Evolutionary conservation across 106 monocot species (phyloP).

Genomic region (Apostasia shenzhenica): DNA sequence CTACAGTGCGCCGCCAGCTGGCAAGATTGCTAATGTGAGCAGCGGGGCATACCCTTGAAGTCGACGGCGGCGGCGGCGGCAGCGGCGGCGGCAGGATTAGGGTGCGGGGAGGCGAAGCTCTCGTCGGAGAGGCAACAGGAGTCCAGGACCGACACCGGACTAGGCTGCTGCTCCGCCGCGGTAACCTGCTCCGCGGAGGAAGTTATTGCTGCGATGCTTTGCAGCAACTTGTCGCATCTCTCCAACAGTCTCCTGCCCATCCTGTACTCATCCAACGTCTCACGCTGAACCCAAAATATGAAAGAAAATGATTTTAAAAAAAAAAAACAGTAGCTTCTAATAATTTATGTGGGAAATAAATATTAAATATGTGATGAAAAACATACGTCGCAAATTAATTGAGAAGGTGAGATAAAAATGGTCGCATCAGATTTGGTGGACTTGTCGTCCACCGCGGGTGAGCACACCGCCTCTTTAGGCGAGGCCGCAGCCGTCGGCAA

Average conservation of each 20-base stretch:
- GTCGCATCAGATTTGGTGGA: constrained; percentile 35
- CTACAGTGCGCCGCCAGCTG: neutral
- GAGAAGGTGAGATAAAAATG: constrained; percentile 36
- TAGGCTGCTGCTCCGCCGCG: constrained; percentile 67
- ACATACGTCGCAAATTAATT: constrained; percentile 54
- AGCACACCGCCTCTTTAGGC: constrained; percentile 1
- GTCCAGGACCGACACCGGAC: constrained; percentile 93
- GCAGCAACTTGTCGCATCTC: constrained; percentile 80
- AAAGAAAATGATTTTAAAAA: neutral
- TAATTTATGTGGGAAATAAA: neutral
- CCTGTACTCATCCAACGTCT: constrained; percentile 26
- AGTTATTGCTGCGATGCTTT: constrained; percentile 75
- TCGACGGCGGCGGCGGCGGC: constrained; percentile 33
- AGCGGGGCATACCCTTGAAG: constrained; percentile 35
- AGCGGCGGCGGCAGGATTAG: constrained; percentile 36
- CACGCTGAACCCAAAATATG: constrained; percentile 24
- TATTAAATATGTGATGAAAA: neutral
- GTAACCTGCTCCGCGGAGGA: constrained; percentile 26
- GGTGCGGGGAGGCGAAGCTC: constrained; percentile 24
- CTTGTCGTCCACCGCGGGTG: constrained; percentile 33
- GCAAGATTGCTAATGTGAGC: neutral
- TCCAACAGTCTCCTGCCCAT: constrained; percentile 53
- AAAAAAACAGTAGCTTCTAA: neutral
- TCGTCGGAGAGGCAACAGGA: constrained; percentile 43
- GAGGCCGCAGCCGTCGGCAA: constrained; percentile 4